A percentile compares a stretch with the other conserved stretches of the same genome.
Conservation (phyloP, 305 asterid species). For the Solanum chacoense region DNA sequence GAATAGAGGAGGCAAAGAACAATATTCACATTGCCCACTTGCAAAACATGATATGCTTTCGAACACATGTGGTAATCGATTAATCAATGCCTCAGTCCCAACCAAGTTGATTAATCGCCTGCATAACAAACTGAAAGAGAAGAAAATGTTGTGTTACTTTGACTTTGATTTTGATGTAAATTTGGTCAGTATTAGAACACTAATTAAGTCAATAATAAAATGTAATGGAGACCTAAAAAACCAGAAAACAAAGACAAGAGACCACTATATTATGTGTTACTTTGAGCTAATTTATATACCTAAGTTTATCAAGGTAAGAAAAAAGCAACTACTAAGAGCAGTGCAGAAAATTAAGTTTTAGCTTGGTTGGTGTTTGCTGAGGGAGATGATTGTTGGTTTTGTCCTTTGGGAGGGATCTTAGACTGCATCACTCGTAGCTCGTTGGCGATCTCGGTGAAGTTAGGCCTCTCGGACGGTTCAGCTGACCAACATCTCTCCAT, state of each 20-base stretch:
- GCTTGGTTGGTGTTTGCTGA: conserved; percentile 19
- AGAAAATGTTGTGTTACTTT: background rate
- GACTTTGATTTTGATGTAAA: background rate
- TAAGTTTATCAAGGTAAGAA: background rate
- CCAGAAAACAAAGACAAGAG: background rate
- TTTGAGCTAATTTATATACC: background rate
- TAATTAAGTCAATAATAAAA: background rate
- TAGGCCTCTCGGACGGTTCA: conserved; percentile 71
- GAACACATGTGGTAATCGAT: background rate
- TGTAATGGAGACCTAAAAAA: background rate
- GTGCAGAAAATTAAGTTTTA: conserved; percentile 23
- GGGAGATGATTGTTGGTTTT: conserved; percentile 22
- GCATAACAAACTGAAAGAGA: background rate
- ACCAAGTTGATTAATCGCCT: background rate
- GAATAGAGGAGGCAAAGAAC: background rate
- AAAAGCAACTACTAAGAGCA: background rate
- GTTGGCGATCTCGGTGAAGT: conserved; percentile 52
- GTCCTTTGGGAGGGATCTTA: conserved; percentile 55
- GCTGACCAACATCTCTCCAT: conserved; percentile 87
- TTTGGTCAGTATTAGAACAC: background rate
- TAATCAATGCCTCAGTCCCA: background rate
- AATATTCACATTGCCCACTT: too few species aligned
- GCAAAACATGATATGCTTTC: background rate
- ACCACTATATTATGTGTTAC: background rate
- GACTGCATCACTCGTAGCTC: conserved; percentile 52